phyloP scores from a whole-genome alignment of 108 stramenopile genomes.

The Aurantiochytrium sp. region DNA sequence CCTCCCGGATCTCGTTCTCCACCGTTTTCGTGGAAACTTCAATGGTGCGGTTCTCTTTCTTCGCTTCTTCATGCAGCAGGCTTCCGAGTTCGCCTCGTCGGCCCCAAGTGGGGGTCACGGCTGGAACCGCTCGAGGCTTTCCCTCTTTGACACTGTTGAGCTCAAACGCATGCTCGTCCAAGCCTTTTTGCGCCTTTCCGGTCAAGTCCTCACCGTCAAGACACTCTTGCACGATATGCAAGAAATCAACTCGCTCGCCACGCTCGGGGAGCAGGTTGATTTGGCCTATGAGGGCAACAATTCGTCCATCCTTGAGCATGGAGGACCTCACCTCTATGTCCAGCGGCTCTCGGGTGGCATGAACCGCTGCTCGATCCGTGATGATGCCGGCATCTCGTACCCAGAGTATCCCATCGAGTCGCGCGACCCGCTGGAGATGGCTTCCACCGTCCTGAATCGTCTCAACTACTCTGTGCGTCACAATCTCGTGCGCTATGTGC shows the following conservation, averaged over 20 bases:
- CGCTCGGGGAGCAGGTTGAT: neutral
- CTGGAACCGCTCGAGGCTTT: too few relatives aligned
- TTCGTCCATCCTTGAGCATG: neutral
- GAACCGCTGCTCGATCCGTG: neutral
- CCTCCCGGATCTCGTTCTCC: neutral
- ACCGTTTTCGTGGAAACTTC: neutral
- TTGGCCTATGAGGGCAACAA: neutral
- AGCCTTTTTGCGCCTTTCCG: neutral
- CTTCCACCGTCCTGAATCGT: neutral
- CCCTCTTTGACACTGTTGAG: neutral
- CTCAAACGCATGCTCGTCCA: neutral
- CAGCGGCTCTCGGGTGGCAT: neutral
- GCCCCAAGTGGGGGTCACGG: too few relatives aligned
- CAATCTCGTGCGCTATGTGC: neutral
- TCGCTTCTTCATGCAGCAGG: neutral
- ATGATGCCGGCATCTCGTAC: neutral
- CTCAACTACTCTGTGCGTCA: neutral
- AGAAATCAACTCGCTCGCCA: neutral
- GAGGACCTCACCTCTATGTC: neutral
- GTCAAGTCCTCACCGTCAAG: neutral
- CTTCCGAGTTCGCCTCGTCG: neutral
- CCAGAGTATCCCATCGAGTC: neutral
- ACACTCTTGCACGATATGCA: neutral
- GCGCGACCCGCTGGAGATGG: neutral
- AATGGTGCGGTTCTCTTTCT: neutral